Evolutionary conservation across 2,329 filamentous ascomycete genomes (phyloP).

Genomic region (Talaromyces pinophilus): DNA sequence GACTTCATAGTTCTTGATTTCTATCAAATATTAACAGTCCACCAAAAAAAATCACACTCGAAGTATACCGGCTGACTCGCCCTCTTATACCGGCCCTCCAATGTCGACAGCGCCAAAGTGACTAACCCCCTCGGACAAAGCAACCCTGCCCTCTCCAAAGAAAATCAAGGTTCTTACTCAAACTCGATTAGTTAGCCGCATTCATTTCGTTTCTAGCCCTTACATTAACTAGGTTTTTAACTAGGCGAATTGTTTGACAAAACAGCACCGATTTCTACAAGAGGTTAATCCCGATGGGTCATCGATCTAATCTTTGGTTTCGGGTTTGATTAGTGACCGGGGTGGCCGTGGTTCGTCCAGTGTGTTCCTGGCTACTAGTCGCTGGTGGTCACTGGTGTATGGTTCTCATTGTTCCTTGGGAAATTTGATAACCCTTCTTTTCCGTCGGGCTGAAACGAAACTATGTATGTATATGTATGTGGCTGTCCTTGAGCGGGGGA

Average conservation of each 20-base stretch:
- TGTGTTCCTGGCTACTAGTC: not conserved
- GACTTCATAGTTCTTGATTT: not conserved
- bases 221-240: not conserved
- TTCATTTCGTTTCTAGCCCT: not conserved
- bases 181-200: not conserved
- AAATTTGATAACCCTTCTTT: not conserved
- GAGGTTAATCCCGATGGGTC: not conserved
- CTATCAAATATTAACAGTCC: not conserved
- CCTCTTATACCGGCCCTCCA: not conserved
- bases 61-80: not conserved
- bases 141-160: not conserved
- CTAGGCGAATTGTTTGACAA: not conserved
- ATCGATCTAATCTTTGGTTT: not conserved
- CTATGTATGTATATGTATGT: not conserved
- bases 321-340: constrained; percentile 2
- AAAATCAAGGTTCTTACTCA: not conserved
- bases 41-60: not conserved
- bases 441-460: constrained; percentile 4
- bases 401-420: not conserved
- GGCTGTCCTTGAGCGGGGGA: not conserved
- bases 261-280: not conserved
- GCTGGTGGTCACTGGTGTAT: not conserved
- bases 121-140: not conserved
- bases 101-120: not conserved
- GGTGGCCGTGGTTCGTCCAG: not conserved